These are phyloP conservation scores for Liriodendron chinense DNA, from an alignment of 164 flowering plant genomes.

Conservation along the genomic window DNA sequence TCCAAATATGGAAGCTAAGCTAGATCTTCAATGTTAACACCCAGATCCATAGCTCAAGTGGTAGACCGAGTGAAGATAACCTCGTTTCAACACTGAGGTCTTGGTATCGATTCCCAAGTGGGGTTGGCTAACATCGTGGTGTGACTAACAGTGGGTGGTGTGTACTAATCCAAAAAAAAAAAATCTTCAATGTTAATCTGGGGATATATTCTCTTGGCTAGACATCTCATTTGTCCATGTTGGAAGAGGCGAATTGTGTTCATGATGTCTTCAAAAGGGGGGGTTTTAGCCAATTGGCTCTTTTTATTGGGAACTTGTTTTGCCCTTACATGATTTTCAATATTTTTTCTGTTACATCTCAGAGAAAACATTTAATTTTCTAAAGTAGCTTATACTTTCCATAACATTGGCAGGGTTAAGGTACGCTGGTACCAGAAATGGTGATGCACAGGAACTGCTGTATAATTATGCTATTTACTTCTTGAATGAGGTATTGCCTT, in stretches of 20 bases:
- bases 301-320: neutral
- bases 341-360: neutral
- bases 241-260: neutral
- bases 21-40: too few species aligned
- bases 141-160: too few species aligned
- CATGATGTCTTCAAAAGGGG: neutral
- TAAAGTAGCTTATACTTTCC: neutral
- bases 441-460: conserved; percentile 77
- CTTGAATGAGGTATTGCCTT: conserved; percentile 72
- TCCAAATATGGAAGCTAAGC: too few species aligned
- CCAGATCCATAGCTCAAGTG: too few species aligned
- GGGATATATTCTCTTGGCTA: too few species aligned
- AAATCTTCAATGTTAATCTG: too few species aligned
- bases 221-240: too few species aligned
- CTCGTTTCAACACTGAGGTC: too few species aligned
- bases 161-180: too few species aligned
- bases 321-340: neutral
- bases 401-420: conserved; percentile 58
- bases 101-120: too few species aligned
- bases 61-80: too few species aligned
- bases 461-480: conserved; percentile 78
- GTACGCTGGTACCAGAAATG: conserved; percentile 92
- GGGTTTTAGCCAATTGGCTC: neutral
- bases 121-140: too few species aligned
- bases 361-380: neutral